Base-by-base conservation (phyloP, 1,284 basidiomycete genomes). In the Austroboletus niveus region DNA sequence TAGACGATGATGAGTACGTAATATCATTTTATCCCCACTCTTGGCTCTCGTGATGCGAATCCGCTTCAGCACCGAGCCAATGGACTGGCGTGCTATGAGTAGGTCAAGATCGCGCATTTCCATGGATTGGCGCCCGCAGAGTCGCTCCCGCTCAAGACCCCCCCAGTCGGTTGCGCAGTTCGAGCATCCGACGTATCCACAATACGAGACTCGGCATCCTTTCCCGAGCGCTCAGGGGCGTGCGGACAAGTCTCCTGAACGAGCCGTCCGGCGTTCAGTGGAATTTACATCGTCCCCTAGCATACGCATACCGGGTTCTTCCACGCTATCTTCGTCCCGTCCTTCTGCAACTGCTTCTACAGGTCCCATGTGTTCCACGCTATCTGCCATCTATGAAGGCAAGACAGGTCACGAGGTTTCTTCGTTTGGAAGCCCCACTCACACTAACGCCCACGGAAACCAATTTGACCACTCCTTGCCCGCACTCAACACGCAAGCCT, bases 51-150 rank as follows among this genome's bases (percentile, higher is more conserved):
- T 57, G 57, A 61, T 64, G 53, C 58, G 59, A 60, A 49, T 51
- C 47, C 30, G 42, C 54, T 53, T 36, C 54, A 87, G 84, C 53
- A 72, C 74, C 60, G 68, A 78, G 51, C 75, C 79, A 38, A 97
- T 98, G 89, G 96, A 98, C 67, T 98, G 95, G 94, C 82, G 94
- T 42, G 88, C 89, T 17, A 85, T 92, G 64, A 94, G 92, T 65
- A 84, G 94, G 54, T 97, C 94, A 14, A 82, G 94, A 56, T 98
- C 96, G 22, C 86, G 95, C 27, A 87, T 91, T 63, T 89, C 92
- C 48, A 89, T 89, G 86, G 88, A 90, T 69, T 91, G 87, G 87
- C 77, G 80, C 49, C 84, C 87, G 47, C 74, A 80, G 51, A 87
- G 83, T 69, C 84, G 89, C 50, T 88, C 86, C 54, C 77, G 87